These are phyloP conservation scores for Haberlea rhodopensis DNA, from an alignment of 257 asterid species.

Conservation along the genomic window DNA sequence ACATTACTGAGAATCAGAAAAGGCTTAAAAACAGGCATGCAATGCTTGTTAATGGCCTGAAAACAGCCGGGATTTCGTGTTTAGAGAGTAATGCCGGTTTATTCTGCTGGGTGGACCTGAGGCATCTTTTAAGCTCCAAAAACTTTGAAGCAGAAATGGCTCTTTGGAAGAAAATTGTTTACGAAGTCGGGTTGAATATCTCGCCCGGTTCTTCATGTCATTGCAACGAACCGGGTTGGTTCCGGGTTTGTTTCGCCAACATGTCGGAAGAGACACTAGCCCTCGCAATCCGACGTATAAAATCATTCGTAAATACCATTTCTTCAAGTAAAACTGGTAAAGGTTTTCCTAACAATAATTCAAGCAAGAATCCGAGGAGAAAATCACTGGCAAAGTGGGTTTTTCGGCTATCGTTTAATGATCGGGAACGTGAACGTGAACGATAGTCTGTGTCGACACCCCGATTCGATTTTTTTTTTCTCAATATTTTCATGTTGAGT, in stretches of 20 bases:
- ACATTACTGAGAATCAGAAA: constrained; percentile 21
- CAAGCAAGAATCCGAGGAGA: constrained; percentile 16
- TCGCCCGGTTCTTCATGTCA: constrained; percentile 27
- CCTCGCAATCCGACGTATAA: constrained; percentile 22
- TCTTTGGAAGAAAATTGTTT: constrained; percentile 26
- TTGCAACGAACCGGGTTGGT: constrained; percentile 28
- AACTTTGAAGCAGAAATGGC: constrained; percentile 26
- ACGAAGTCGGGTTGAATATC: constrained; percentile 22
- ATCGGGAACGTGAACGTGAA: constrained; percentile 23
- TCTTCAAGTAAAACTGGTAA: background rate
- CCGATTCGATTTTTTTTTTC: constrained; percentile 17
- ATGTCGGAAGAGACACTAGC: constrained; percentile 24
- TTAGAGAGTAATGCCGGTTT: constrained; percentile 24
- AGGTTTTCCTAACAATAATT: background rate
- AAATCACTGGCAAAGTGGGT: constrained; percentile 24
- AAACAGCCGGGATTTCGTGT: constrained; percentile 23
- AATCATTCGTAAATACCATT: background rate
- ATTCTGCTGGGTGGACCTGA: constrained; percentile 29
- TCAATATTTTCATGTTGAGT: constrained; percentile 41
- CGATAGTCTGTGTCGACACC: background rate
- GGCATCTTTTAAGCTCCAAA: constrained; percentile 17
- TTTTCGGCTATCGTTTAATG: constrained; percentile 23
- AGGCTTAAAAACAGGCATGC: constrained; percentile 21
- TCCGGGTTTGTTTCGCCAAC: constrained; percentile 24
- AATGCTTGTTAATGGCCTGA: constrained; percentile 20